Evolutionary conservation across 352 stramenopile species (phyloP).

Genomic region (Globisporangium lucens): DNA sequence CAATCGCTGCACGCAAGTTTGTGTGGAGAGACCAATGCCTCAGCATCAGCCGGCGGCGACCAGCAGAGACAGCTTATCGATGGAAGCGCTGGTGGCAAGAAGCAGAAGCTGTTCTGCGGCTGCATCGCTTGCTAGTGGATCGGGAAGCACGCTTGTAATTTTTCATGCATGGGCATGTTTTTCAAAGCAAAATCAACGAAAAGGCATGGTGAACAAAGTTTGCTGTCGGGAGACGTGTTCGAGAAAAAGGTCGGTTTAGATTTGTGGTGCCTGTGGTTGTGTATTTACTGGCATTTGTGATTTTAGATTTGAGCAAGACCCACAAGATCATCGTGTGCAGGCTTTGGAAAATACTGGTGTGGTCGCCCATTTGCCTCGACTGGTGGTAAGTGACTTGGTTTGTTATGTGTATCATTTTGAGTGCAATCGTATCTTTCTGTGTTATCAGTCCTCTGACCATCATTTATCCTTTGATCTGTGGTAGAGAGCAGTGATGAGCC

Average conservation of each 20-base stretch:
- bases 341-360: not conserved
- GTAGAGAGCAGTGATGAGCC: not conserved
- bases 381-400: not conserved
- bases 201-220: not conserved
- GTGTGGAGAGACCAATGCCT: constrained; percentile 35
- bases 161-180: constrained; percentile 1
- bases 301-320: not conserved
- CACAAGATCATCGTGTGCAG: not conserved
- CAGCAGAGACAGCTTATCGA: constrained; percentile 26
- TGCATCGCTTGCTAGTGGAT: constrained; percentile 63
- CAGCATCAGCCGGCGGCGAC: constrained; percentile 8
- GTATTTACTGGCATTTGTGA: not conserved
- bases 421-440: not conserved
- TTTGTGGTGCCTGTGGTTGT: not conserved
- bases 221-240: not conserved
- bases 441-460: not conserved
- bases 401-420: not conserved
- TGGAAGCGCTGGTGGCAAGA: constrained; percentile 19
- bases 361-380: not conserved
- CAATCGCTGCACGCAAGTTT: constrained; percentile 77
- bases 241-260: not conserved
- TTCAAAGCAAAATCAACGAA: not conserved
- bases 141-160: not conserved
- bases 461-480: not conserved
- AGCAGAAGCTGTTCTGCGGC: constrained; percentile 65